A percentile compares a stretch with the other conserved stretches of the same genome.
Conservation (phyloP, 371 early-diverging fungal species). For the Syncephalastrum racemosum region DNA sequence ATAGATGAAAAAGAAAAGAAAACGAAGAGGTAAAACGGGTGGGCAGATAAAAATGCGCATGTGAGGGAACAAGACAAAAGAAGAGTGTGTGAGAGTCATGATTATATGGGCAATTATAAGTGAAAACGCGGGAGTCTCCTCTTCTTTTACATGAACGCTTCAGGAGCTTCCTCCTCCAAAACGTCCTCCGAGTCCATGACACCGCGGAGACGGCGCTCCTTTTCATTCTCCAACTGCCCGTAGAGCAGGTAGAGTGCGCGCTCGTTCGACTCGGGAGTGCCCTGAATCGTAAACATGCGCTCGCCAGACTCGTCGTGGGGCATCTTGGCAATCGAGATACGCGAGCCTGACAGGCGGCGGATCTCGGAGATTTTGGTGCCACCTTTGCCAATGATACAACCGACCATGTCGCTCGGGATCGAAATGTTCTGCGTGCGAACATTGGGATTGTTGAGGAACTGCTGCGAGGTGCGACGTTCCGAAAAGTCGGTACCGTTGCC, state of each 20-base stretch:
- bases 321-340: conserved; percentile 82
- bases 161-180: conserved; percentile 28
- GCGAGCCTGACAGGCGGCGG: conserved; percentile 80
- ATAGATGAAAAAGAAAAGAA: too few relatives aligned
- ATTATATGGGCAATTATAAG: too few relatives aligned
- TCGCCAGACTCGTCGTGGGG: conserved; percentile 77
- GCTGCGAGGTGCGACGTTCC: conserved; percentile 22
- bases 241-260: conserved; percentile 87
- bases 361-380: conserved; percentile 92
- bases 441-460: conserved; percentile 27
- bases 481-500: conserved; percentile 33
- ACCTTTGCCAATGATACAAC: conserved; percentile 80
- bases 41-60: too few relatives aligned
- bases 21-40: too few relatives aligned
- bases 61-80: too few relatives aligned
- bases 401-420: conserved; percentile 89
- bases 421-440: conserved; percentile 76
- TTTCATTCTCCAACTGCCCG: conserved; percentile 85
- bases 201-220: conserved; percentile 67
- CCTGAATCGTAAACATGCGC: conserved; percentile 89
- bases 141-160: neutral
- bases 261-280: conserved; percentile 82
- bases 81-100: too few relatives aligned
- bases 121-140: neutral
- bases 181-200: conserved; percentile 33